These are phyloP conservation scores for Monilinia laxa DNA, from an alignment of 2,329 filamentous ascomycete genomes.

Conservation along the genomic window DNA sequence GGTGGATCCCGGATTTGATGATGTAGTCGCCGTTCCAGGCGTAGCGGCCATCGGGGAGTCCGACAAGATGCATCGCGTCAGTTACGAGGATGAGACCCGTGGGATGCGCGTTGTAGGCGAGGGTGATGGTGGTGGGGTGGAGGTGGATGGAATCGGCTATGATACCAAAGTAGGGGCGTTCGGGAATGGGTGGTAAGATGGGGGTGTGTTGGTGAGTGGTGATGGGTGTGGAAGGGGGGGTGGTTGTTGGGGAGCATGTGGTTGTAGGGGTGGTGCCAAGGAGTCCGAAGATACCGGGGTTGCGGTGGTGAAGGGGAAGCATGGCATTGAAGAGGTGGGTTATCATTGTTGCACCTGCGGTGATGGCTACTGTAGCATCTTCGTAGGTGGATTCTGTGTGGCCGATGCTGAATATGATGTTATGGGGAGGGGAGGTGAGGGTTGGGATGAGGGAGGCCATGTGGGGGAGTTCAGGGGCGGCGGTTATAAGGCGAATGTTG, in stretches of 20 bases:
- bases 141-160: conserved; percentile 90
- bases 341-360: conserved; percentile 81
- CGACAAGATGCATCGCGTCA: conserved; percentile 86
- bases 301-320: conserved; percentile 84
- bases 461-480: conserved; percentile 75
- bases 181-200: not conserved
- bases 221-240: conserved; percentile 39
- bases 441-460: conserved; percentile 69
- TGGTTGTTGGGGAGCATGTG: not conserved
- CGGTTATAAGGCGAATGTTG: conserved; percentile 75
- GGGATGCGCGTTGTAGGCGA: conserved; percentile 83
- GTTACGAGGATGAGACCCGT: conserved; percentile 86
- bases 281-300: conserved; percentile 86
- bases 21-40: conserved; percentile 69
- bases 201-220: conserved; percentile 41
- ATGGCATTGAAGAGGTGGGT: conserved; percentile 95
- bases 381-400: conserved; percentile 88
- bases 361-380: conserved; percentile 68
- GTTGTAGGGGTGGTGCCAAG: conserved; percentile 62
- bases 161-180: conserved; percentile 78
- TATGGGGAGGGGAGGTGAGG: conserved; percentile 53
- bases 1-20: conserved; percentile 67
- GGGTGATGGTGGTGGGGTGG: conserved; percentile 83
- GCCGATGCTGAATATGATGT: conserved; percentile 77
- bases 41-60: conserved; percentile 80